Percentiles rank a stretch among this genome's conserved stretches.
phyloP scores from a whole-genome alignment of 148 eudicot species.

The Nyssa sinensis region DNA sequence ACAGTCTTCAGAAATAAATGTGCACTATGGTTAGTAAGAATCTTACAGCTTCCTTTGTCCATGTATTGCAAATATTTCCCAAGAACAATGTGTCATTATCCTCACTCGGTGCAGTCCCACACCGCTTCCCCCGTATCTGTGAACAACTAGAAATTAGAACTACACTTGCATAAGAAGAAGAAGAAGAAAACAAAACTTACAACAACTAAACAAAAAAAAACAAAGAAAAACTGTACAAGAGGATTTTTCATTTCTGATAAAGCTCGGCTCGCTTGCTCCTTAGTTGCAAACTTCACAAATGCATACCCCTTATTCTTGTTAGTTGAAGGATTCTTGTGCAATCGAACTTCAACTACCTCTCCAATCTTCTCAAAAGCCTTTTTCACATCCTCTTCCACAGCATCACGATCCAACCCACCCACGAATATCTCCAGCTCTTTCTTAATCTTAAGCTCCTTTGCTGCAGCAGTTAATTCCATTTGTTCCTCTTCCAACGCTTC shows the following conservation, averaged over 20 bases:
- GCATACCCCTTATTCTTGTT: slow-evolving; percentile 86
- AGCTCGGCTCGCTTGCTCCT: slow-evolving; percentile 71
- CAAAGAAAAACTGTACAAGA: slow-evolving; percentile 71
- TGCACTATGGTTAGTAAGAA: background rate
- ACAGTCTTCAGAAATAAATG: background rate
- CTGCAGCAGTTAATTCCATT: slow-evolving; percentile 56
- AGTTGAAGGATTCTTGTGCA: slow-evolving; percentile 54
- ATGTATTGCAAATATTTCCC: slow-evolving; percentile 87
- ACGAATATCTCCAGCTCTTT: slow-evolving; percentile 82
- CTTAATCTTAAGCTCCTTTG: slow-evolving; percentile 64
- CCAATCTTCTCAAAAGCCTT: slow-evolving; percentile 70
- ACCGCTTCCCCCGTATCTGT: slow-evolving; percentile 76
- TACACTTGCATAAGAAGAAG: background rate
- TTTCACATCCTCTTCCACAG: slow-evolving; percentile 64
- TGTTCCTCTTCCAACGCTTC: slow-evolving; percentile 48
- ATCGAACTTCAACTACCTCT: slow-evolving; percentile 67
- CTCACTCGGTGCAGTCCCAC: slow-evolving; percentile 81
- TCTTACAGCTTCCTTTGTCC: slow-evolving; percentile 93
- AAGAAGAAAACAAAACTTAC: too few species aligned
- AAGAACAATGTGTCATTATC: slow-evolving; percentile 78
- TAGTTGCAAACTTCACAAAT: slow-evolving; percentile 76
- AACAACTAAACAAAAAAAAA: slow-evolving; percentile 8
- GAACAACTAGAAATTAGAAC: slow-evolving; percentile 6
- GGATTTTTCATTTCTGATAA: slow-evolving; percentile 78
- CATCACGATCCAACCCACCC: slow-evolving; percentile 82